Percentiles rank a stretch among this genome's conserved stretches.
Conservation (phyloP, 2,329 filamentous ascomycete species). For the Phyllosticta citribraziliensis region DNA sequence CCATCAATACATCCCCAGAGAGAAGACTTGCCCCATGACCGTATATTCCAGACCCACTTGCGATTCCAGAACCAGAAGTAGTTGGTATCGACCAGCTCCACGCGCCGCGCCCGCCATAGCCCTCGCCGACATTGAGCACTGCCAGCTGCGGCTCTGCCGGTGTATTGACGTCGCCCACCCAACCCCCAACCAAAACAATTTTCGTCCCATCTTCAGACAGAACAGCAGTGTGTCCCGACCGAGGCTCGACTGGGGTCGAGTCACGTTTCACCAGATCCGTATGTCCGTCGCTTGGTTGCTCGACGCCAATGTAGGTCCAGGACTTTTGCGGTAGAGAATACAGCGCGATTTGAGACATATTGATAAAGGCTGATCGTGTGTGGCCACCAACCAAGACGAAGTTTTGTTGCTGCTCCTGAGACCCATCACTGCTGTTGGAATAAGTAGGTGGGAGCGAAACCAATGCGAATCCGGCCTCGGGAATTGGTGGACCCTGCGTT, state of each 20-base stretch:
- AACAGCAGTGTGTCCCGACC: slow-evolving; percentile 82
- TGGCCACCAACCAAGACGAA: slow-evolving; percentile 82
- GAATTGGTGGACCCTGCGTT: slow-evolving; percentile 55
- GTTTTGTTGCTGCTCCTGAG: slow-evolving; percentile 61
- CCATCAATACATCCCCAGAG: slow-evolving; percentile 51
- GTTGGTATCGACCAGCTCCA: slow-evolving; percentile 63
- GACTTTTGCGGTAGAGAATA: slow-evolving; percentile 78
- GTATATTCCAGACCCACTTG: slow-evolving; percentile 42
- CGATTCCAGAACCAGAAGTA: slow-evolving; percentile 33
- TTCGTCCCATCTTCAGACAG: slow-evolving; percentile 66
- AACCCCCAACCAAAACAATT: slow-evolving; percentile 78
- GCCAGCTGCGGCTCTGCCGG: slow-evolving; percentile 75
- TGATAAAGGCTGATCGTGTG: slow-evolving; percentile 73
- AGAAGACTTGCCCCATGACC: slow-evolving; percentile 54
- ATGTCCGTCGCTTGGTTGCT: slow-evolving; percentile 34
- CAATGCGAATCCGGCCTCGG: slow-evolving; percentile 80
- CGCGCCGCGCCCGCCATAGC: slow-evolving; percentile 51
- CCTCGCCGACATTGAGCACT: slow-evolving; percentile 63
- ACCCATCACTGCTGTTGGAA: slow-evolving; percentile 53
- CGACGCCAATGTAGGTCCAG: slow-evolving; percentile 73
- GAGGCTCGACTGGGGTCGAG: slow-evolving; percentile 54
- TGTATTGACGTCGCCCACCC: slow-evolving; percentile 72
- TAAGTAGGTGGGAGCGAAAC: slow-evolving; percentile 63
- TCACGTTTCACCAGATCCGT: slow-evolving; percentile 49
- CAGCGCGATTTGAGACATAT: slow-evolving; percentile 83